Base-by-base conservation (phyloP, 495 filamentous ascomycete species). In the Extremus antarcticus region DNA sequence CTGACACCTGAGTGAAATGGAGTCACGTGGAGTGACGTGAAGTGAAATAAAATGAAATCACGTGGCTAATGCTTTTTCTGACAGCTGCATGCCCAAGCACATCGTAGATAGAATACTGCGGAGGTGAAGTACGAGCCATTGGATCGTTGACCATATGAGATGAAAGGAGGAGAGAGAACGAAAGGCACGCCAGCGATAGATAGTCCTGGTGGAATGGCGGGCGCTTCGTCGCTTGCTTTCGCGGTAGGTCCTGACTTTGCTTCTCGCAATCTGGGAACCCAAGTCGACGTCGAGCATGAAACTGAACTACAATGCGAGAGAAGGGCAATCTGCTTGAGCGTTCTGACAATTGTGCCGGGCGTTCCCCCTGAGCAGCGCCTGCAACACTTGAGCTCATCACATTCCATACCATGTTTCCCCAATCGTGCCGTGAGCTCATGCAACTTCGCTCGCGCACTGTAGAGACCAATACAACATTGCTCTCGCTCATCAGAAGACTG, bases 231-330 rank as follows among this genome's bases (percentile, higher is more conserved):
- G 4, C 29, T 35, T 35, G 29, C 29, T 35, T 4, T 13, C 29
- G 29, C 13, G 29, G 29, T 35, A 35, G 29, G 29, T 35, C 29
- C 29, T 35, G 29, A 35, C 16, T 8, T 17, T 17, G 19, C 41
- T 82, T 86, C 84, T 78, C 77, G 78, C 77, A 72, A 84, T 85
- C 83, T 85, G 85, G 85, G 85, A 84, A 73, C 83, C 79, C 79
- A 64, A 74, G 68, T 63, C 65, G 61, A 54, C 63, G 64, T 24
- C 46, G 32, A 59, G 66, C 55, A 70, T 82, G 75, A 70, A 72
- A 67, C 62, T 68, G 81, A 78, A 83, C 85, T 85, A 87, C 81
- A 86, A 85, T 73, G 78, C 76, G 74, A 77, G 82, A 84, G 83
- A 70, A 87, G 64, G 86, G 40, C 41, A 69, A 80, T 52, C 22